Evolutionary conservation across 495 filamentous ascomycete species (phyloP), one percentile per base, ranked within the genome.

Genomic region (Penicillium nucicola): DNA sequence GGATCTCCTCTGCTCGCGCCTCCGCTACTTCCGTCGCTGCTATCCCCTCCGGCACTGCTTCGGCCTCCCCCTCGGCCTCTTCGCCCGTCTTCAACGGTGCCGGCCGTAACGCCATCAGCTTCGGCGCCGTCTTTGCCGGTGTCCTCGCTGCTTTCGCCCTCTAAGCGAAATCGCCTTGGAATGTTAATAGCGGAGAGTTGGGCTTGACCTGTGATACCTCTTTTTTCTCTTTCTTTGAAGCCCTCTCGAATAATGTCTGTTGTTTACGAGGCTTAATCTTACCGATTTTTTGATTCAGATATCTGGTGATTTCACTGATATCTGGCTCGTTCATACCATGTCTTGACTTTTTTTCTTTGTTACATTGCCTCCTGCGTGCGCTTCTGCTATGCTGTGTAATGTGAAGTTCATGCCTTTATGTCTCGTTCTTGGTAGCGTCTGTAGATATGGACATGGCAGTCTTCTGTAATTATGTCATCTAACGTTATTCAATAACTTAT

Each of bases 41-140:
- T 14, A 53, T 55, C 22, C 49, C 63, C 42, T 52, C 66, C 30
- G 56, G 55, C 37, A 50, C 62, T 33, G 38, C 50, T 42, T 43
- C 72, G 23, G 65, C 62, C 45, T 40, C 64, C 37, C 45, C 54
- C 45, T 53, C 64, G 56, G 47, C 59, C 38, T 52, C 66, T 45
- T 38, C 69, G 51, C 61, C 69, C 20, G 41, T 61, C 28, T 69
- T 57, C 65, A 76, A 70, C 49, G 74, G 72, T 50, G 79, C 77
- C 56, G 74, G 65, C 60, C 71, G 64, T 48, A 71, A 69, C 48
- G 68, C 61, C 46, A 53, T 73, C 60, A 69, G 68, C 68, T 54
- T 78, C 55, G 76, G 69, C 42, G 75, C 72, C 39, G 62, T 77
- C 42, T 68, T 70, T 20, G 70, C 70, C 22, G 79, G 66, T 66